Base-by-base conservation (phyloP, 2,329 filamentous ascomycete genomes). In the Trichoderma asperellum region DNA sequence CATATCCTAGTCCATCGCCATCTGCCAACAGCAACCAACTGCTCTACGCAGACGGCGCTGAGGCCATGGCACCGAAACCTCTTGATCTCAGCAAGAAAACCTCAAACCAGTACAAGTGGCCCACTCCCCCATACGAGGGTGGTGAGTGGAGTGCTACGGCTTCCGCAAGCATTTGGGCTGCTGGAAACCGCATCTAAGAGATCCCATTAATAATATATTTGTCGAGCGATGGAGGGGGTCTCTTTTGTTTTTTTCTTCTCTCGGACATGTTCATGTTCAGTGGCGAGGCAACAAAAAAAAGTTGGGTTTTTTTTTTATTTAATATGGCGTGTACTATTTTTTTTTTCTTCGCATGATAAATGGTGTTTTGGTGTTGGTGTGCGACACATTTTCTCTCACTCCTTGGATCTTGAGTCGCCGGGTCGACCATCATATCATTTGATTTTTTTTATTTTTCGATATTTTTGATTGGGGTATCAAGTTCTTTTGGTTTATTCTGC, bases 51-150 rank as follows among this genome's bases (percentile, higher is more conserved):
- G 88, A 90, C 43, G 85, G 86, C 32, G 84, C 87, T 43, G 86
- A 89, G 75, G 83, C 83, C 0, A 79, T 89, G 40, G 87, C 90
- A 2, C 88, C 91, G 10, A 92, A 91, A 79, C 92, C 92, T 12
- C 80, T 94, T 72, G 87, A 92, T 73, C 88, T 92, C 67, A 84
- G 85, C 75, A 88, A 88, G 77, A 86, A 87, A 83, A 75, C 82
- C 1, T 78, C 80, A 14, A 81, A 75, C 24, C 82, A 86, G 71
- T 83, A 87, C 75, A 96, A 97, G 81, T 97, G 94, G 91, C 95
- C 94, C 3, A 98, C 96, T 18, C 96, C 96, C 27, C 95, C 96
- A 4, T 97, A 97, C 74, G 94, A 97, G 76, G 94, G 97, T 75
- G 90, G 90, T 55, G 94, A 97, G 78, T 98, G 94, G 95, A 93